These are phyloP conservation scores for Candida sp. DNA, from an alignment of 1,139 yeast species.

Conservation along the genomic window DNA sequence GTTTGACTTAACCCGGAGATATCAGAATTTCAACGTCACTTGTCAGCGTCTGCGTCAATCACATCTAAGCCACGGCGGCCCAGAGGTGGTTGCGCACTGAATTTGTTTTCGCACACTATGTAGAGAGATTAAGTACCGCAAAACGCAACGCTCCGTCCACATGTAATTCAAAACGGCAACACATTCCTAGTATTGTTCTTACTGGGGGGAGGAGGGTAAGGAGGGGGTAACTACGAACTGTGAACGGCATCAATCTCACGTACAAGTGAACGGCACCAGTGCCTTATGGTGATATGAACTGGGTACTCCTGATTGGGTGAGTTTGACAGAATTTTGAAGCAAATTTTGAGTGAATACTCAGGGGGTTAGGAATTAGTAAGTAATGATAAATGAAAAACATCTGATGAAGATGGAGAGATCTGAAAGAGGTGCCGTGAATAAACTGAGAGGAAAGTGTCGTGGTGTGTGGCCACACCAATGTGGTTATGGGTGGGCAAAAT, in stretches of 20 bases:
- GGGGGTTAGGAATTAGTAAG: background rate
- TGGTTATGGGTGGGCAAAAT: no score
- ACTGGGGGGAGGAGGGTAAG: no score
- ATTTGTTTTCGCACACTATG: no score
- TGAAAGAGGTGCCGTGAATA: no score
- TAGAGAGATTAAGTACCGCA: no score
- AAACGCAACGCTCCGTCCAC: background rate
- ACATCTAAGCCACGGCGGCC: background rate
- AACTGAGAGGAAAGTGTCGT: no score
- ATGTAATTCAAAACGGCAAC: no score
- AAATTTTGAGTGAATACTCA: background rate
- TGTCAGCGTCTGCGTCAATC: background rate
- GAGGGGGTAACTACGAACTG: background rate
- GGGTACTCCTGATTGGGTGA: no score
- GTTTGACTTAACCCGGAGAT: background rate
- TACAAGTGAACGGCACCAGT: background rate
- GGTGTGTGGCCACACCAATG: no score
- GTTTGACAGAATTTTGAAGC: background rate
- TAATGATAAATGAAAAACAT: background rate
- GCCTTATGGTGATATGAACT: background rate
- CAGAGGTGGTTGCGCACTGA: background rate
- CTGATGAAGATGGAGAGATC: background rate
- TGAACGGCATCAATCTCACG: background rate
- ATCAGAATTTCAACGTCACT: background rate
- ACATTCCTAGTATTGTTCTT: no score